Evolutionary conservation across 768 basidiomycete genomes (phyloP), one percentile per base, ranked within the genome.

Genomic region (Macrolepiota albuminosa): DNA sequence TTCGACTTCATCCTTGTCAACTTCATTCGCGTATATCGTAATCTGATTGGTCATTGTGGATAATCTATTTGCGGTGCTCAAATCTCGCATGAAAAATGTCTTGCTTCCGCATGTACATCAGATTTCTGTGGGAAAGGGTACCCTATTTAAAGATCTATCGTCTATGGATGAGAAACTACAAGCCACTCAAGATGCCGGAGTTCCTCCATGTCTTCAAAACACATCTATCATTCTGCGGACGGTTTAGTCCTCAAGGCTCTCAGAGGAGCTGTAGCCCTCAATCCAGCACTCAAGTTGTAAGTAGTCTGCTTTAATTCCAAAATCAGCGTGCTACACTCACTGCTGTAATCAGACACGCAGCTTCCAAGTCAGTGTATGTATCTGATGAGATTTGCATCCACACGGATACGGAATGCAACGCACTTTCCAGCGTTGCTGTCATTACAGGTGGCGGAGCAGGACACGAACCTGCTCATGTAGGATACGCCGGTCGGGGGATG

Each of bases 391-490:
- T 33, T 37, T 65, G 68, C 9, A 61, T 65, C 26, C 50, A 60
- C 6, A 56, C 46, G n/a, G 64, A 45, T 53, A 10, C 18, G 18
- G 16, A 43, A 18, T 26, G 6, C 14, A 29, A 14, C 11, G 10
- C 53, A 29, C 29, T 18, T 36, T 29, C 68, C 36, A 67, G 57
- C 1, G 76, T 82, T 2, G 72, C 76, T 3, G 68, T 83, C 51
- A 71, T 83, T 11, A 74, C 79, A 36, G 82, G 82, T 1, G 81
- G 82, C 2, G 82, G 82, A 0, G 76, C 79, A 42, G 84, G 84
- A 7, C 84, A 86, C 63, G 84, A 86, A 66, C 84, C 85, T 4
- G 82, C 84, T 0, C 81, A 84, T 63, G 80, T 79, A 4, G 80
- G 77, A 0, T 84, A 84, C 63, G 82, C 83, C 5, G 85, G 84